A percentile compares a stretch with the other conserved stretches of the same genome.
Evolutionary conservation across 495 filamentous ascomycete genomes (phyloP).

Genomic region (Xylaria curta): DNA sequence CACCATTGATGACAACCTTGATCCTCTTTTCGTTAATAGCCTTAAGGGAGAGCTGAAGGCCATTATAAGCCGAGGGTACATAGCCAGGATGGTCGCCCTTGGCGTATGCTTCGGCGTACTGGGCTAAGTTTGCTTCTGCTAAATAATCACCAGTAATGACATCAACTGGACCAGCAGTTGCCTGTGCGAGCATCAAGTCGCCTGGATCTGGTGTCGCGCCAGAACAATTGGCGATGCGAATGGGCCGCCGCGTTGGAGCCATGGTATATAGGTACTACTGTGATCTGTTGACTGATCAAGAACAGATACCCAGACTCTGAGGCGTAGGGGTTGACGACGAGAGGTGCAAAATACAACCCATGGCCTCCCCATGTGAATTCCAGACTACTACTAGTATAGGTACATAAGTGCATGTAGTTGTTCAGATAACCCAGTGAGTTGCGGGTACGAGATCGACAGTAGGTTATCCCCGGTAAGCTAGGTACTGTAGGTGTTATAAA

Average conservation of each 20-base stretch:
- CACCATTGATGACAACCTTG: conserved; percentile 55
- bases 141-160: conserved; percentile 65
- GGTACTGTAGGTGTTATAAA: background rate
- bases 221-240: conserved; percentile 57
- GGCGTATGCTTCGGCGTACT: conserved; percentile 38
- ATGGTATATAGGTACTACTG: background rate
- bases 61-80: conserved; percentile 35
- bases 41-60: conserved; percentile 51
- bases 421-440: background rate
- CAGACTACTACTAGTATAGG: background rate
- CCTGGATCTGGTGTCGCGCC: conserved; percentile 42
- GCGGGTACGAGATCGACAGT: background rate
- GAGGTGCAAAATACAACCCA: background rate
- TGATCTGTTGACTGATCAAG: background rate
- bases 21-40: conserved; percentile 50
- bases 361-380: background rate
- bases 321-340: background rate
- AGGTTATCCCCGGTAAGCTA: background rate
- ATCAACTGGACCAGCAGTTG: conserved; percentile 43
- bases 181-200: conserved; percentile 35
- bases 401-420: background rate
- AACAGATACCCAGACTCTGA: background rate
- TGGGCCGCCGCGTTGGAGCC: conserved; percentile 39
- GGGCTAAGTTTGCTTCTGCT: conserved; percentile 45
- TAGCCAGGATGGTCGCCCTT: conserved; percentile 41